Evolutionary conservation across 73 alveolate genomes (phyloP), one percentile per base, ranked within the genome.

Genomic region (Durusdinium trenchii): DNA sequence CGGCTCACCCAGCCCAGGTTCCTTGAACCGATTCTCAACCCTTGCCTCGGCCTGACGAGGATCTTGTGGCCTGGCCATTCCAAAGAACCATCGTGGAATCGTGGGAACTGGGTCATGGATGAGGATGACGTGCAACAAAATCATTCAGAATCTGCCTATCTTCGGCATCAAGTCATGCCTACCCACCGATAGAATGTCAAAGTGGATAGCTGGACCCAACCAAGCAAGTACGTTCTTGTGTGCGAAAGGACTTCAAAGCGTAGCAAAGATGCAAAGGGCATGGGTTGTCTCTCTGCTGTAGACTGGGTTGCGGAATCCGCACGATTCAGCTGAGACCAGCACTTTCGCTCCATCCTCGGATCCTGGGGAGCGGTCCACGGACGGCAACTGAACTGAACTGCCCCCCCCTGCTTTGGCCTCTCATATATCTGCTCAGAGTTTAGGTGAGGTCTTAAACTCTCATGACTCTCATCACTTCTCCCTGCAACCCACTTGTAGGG

Each of bases 341-440:
- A 26, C 87, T 78, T 78, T 20, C 57, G 87, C 46, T 78, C 87
- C 87, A 78, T 78, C 40, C 87, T 57, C 18, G 87, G 87, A 78
- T 78, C 87, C 87, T 78, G 0, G 38, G 87, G 2, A 64, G 6
- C 69, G 69, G 69, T 12, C 32, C 23, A 23, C n/a, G n/a, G n/a
- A n/a, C n/a, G n/a, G n/a, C n/a, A n/a, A n/a, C n/a, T n/a, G n/a
- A n/a, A n/a, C n/a, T n/a, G n/a, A n/a, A n/a, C n/a, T n/a, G n/a
- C n/a, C n/a, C n/a, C n/a, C n/a, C n/a, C n/a, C n/a, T n/a, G n/a
- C n/a, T n/a, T n/a, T n/a, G n/a, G n/a, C n/a, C n/a, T n/a, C n/a
- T n/a, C n/a, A n/a, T n/a, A n/a, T n/a, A n/a, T n/a, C n/a, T n/a
- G n/a, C n/a, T n/a, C n/a, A n/a, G n/a, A n/a, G n/a, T n/a, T n/a